These are phyloP conservation scores for Quercus parvula DNA, from an alignment of 306 rosid genomes.

Conservation along the genomic window DNA sequence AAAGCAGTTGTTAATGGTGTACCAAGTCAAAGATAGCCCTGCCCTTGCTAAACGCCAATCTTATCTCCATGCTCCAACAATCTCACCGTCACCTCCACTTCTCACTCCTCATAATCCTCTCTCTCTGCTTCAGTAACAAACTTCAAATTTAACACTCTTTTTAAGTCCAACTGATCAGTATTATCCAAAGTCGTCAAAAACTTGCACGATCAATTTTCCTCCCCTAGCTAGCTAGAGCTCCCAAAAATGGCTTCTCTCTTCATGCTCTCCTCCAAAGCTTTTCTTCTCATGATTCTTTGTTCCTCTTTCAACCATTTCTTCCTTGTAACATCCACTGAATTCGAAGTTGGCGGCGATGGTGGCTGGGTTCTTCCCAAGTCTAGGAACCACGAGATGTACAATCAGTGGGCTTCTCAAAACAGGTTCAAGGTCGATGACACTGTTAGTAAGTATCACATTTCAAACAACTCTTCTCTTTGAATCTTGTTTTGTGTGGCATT, in stretches of 20 bases:
- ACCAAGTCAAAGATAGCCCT: constrained; percentile 37
- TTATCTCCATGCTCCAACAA: neutral
- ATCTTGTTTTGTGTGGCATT: neutral
- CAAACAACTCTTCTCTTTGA: neutral
- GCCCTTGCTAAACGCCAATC: neutral
- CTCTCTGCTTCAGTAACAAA: constrained; percentile 36
- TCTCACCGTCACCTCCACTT: constrained; percentile 38
- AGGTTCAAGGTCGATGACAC: constrained; percentile 67
- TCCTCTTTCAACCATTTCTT: constrained; percentile 13
- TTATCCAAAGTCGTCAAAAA: neutral
- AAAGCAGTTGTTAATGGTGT: neutral
- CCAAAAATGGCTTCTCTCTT: constrained; percentile 37
- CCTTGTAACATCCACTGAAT: constrained; percentile 33
- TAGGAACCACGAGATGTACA: constrained; percentile 35
- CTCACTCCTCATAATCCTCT: constrained; percentile 44
- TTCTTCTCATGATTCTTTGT: constrained; percentile 30
- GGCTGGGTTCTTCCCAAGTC: constrained; percentile 71
- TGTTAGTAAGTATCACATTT: constrained; percentile 49
- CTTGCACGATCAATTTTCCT: neutral
- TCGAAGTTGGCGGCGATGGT: constrained; percentile 50
- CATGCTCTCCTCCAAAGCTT: constrained; percentile 18
- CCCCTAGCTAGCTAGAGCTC: constrained; percentile 22
- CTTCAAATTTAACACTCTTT: constrained; percentile 14
- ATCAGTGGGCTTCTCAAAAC: constrained; percentile 72
- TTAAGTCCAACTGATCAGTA: constrained; percentile 18